Evolutionary conservation across 768 basidiomycete genomes (phyloP), one percentile per base, ranked within the genome.

Genomic region (Baorangia bicolor): DNA sequence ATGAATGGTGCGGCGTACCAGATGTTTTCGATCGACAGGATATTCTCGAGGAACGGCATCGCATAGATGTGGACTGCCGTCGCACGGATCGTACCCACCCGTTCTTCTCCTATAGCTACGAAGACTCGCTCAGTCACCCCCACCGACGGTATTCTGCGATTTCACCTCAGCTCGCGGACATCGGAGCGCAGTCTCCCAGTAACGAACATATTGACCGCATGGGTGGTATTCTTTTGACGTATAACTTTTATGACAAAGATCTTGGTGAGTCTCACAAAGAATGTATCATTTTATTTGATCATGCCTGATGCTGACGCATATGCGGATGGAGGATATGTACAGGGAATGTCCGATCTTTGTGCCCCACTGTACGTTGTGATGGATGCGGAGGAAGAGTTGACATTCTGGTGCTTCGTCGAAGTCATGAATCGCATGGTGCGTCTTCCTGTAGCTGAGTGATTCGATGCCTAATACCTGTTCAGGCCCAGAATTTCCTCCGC

Each of bases 341-440:
- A 98, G 72, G 97, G 97, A 31, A 98, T 98, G 97, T 94, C 92
- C 3, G 97, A 99, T 72, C 81, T 99, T 14, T 91, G 92, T 63
- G 88, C 92, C 4, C 97, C 97, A 13, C 74, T 98, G 7, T 98
- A 98, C 66, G 87, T 98, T 25, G 91, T 94, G 16, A 87, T 92
- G 82, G 86, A 81, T 49, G 90, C 85, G 8, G 88, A 97, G 59
- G 94, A 96, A 65, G 90, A 88, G 50, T 73, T 92, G 73, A 92
- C 92, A 2, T 98, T 98, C 74, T 98, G 95, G 94, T 94, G 93
- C 66, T 94, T 99, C 66, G 94, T 91, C 21, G 84, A 88, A 60
- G 84, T 95, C 58, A 98, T 99, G 97, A 81, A 90, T 65, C 86
- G 92, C 53, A 97, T 97, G 93, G 95, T 92, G 51, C 54, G 85